phyloP scores from a whole-genome alignment of 495 filamentous ascomycete species.

The Daldinia childiae region DNA sequence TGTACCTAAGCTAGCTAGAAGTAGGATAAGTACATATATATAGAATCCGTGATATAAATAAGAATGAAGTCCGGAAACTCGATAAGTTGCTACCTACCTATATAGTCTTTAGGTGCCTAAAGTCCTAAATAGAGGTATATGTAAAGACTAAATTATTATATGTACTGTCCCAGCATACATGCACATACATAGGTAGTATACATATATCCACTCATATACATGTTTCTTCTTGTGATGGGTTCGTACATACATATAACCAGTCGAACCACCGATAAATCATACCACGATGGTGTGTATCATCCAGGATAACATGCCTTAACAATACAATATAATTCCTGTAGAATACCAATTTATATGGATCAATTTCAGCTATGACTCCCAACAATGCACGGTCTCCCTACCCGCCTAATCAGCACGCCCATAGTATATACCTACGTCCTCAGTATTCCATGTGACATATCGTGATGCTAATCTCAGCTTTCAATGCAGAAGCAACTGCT shows the following conservation, averaged over 20 bases:
- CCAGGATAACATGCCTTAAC: neutral
- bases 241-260: neutral
- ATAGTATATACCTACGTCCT: neutral
- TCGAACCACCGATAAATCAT: constrained; percentile 3
- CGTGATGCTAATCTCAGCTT: neutral
- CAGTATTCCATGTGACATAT: neutral
- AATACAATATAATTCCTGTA: no score
- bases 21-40: no score
- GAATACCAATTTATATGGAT: neutral
- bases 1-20: no score
- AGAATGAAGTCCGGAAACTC: no score
- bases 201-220: neutral
- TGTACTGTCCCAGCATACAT: neutral
- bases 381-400: neutral
- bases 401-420: neutral
- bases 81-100: no score
- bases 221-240: neutral
- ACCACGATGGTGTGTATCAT: neutral
- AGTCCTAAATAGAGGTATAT: no score
- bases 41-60: no score
- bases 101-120: no score
- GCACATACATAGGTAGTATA: no score
- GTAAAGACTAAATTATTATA: no score
- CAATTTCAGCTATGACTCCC: neutral
- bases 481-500: neutral